These are phyloP conservation scores for Domatiomyces globalis DNA, from an alignment of 2,329 filamentous ascomycete species.

Conservation along the genomic window DNA sequence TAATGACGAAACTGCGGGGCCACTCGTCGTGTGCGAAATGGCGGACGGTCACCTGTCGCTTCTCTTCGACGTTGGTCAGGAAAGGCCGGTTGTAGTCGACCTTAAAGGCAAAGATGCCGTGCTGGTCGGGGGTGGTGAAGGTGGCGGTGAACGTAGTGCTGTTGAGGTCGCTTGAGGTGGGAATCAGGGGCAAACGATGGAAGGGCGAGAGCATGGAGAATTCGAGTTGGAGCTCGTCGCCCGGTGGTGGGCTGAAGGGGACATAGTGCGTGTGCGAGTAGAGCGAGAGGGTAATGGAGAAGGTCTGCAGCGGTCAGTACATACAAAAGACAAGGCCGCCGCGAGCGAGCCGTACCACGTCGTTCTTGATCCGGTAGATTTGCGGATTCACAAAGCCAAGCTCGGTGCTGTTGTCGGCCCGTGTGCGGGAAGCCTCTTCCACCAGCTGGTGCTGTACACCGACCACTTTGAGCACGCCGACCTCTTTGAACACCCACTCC, in stretches of 20 bases:
- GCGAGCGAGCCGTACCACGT: constrained; percentile 56
- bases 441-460: constrained; percentile 61
- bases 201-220: constrained; percentile 98
- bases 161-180: constrained; percentile 44
- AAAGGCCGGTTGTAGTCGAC: constrained; percentile 96
- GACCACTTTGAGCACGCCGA: constrained; percentile 74
- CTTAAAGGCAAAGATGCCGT: constrained; percentile 97
- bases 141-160: constrained; percentile 58
- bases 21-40: constrained; percentile 98
- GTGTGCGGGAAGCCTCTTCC: constrained; percentile 34
- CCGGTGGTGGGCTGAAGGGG: constrained; percentile 55
- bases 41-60: constrained; percentile 82
- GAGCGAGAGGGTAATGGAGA: constrained; percentile 78
- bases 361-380: constrained; percentile 92
- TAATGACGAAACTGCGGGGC: constrained; percentile 79
- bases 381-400: constrained; percentile 51
- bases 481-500: constrained; percentile 95
- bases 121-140: constrained; percentile 85
- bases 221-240: constrained; percentile 77
- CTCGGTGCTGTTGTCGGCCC: constrained; percentile 36
- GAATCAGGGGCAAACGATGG: constrained; percentile 64
- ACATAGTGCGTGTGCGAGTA: constrained; percentile 60
- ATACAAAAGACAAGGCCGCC: not conserved
- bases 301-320: constrained; percentile 25
- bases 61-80: constrained; percentile 78